Evolutionary conservation across 2,329 filamentous ascomycete genomes (phyloP), one percentile per base, ranked within the genome.

Genomic region (Xylogone sp.): DNA sequence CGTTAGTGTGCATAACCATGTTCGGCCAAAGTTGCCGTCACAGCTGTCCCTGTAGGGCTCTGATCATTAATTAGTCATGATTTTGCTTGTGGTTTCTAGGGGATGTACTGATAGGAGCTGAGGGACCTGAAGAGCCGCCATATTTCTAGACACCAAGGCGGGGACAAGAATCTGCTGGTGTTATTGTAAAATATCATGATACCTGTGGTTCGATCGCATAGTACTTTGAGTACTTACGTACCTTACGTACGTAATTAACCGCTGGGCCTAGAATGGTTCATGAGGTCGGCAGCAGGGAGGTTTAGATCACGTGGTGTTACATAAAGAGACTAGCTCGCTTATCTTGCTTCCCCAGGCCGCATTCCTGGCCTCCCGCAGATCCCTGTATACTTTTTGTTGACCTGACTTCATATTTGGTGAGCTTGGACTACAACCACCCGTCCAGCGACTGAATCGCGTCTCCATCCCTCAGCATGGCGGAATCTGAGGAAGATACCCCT

Each of bases 401-500:
- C 5, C 24, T 39, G 34, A 39, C 34, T 39, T 13, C 34, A 39
- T 39, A 9, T 39, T 39, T 39, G 34, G 34, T 39, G 34, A 13
- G 34, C n/a, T 39, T 16, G 4, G 12, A 39, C 34, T 18, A 16
- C 13, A 39, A 39, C 12, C 34, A 18, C 10, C n/a, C 4, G 8
- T 7, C 13, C 8, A 5, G 10, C 34, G n/a, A 16, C 34, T 16
- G 13, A 39, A 16, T 13, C 34, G 34, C 13, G 13, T 39, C 34
- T 13, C 5, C 34, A 16, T 39, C 34, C n/a, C 34, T 16, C 4
- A 39, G 34, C 20, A 56, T 59, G 56, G 46, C 55, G 20, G 53
- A 51, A 39, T 53, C 51, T 24, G 46, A 55, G n/a, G 54, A 54
- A 34, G 48, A 54, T 27, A 60, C 58, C 10, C 50, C 56, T 18